These are phyloP conservation scores for Tulasnella sp. DNA, from an alignment of 768 basidiomycete genomes.

Conservation along the genomic window DNA sequence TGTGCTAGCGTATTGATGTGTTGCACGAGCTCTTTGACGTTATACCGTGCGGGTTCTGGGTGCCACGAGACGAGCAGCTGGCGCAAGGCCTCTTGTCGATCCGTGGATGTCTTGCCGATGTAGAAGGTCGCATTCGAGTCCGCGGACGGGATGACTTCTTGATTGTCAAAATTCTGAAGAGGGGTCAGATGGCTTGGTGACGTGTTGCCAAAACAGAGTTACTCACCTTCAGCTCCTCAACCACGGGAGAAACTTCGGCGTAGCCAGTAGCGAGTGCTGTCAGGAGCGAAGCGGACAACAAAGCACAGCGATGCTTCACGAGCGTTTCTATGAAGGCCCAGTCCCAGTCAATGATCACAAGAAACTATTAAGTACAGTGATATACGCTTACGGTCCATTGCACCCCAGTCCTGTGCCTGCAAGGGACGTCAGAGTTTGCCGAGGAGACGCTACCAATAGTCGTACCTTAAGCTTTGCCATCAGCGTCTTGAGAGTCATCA, in stretches of 20 bases:
- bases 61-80: neutral
- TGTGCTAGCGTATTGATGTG: constrained; percentile 34
- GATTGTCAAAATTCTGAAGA: constrained; percentile 43
- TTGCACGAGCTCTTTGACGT: constrained; percentile 30
- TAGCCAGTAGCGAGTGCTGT: constrained; percentile 39
- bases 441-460: neutral
- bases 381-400: constrained; percentile 42
- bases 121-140: constrained; percentile 34
- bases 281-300: constrained; percentile 24
- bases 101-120: constrained; percentile 16
- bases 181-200: neutral
- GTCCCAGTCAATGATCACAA: constrained; percentile 36
- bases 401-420: constrained; percentile 40
- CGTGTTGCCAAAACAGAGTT: neutral
- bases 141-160: constrained; percentile 28
- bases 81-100: constrained; percentile 13
- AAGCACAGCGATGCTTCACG: constrained; percentile 26
- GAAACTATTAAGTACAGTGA: neutral
- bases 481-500: constrained; percentile 46
- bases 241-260: constrained; percentile 35
- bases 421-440: neutral
- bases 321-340: constrained; percentile 25
- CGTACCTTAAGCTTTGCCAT: constrained; percentile 57
- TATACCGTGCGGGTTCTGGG: constrained; percentile 32
- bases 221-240: constrained; percentile 41